phyloP scores from a whole-genome alignment of 202 grass and related monocot genomes.

The Hordeum pubiflorum region DNA sequence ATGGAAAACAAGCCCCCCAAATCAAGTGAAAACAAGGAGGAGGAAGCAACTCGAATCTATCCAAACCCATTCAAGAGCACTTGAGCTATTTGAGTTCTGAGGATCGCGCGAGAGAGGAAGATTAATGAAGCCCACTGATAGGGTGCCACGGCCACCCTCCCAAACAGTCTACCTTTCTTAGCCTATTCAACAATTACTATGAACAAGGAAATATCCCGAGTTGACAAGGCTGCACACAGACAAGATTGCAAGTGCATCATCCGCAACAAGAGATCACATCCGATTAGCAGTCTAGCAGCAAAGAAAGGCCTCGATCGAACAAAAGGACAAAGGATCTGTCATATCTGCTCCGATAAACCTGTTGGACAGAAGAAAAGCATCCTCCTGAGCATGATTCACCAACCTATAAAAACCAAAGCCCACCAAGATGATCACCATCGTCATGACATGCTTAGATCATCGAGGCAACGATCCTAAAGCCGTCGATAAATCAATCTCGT shows the following conservation, averaged over 20 bases:
- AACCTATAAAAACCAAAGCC: not conserved
- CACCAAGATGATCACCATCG: not conserved
- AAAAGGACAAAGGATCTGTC: not conserved
- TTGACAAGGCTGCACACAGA: not conserved
- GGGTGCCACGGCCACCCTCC: not conserved
- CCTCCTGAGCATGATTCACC: not conserved
- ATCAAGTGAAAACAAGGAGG: not conserved
- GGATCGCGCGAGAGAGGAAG: not conserved
- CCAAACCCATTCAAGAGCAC: not conserved
- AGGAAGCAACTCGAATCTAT: not conserved
- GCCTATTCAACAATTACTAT: conserved; percentile 13
- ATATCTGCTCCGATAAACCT: not conserved
- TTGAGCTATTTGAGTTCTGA: not conserved
- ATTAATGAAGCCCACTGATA: conserved; percentile 2
- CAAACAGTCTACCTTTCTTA: conserved; percentile 16
- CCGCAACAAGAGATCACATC: not conserved
- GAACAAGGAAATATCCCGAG: conserved; percentile 2
- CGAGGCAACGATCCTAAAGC: not conserved
- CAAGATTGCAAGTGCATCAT: conserved; percentile 10
- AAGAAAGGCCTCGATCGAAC: not conserved
- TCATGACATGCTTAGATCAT: not conserved
- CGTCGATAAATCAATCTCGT: not conserved
- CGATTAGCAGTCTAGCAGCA: not conserved
- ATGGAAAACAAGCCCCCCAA: not conserved
- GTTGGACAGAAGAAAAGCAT: not conserved